Evolutionary conservation across 495 filamentous ascomycete species (phyloP).

Genomic region (Penicillium manginii): DNA sequence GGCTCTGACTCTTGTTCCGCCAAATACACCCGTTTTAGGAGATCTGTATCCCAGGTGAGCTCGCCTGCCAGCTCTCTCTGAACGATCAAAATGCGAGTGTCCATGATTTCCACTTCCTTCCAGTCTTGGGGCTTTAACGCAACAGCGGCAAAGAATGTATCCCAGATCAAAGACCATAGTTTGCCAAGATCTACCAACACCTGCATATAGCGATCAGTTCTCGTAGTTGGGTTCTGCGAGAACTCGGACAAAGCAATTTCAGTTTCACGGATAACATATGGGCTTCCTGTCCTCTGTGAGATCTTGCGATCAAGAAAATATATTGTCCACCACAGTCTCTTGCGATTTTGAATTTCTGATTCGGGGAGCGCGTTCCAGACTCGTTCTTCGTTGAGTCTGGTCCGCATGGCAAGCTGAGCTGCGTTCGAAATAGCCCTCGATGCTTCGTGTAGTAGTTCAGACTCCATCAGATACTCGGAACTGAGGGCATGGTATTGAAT

Average conservation of each 20-base stretch:
- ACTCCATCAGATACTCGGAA: not conserved
- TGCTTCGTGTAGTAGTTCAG: not conserved
- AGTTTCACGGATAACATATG: conserved; percentile 11
- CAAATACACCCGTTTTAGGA: not conserved
- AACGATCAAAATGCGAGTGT: conserved; percentile 9
- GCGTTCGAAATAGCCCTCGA: not conserved
- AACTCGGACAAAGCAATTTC: conserved; percentile 11
- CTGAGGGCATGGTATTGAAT: not conserved
- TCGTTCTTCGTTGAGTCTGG: conserved; percentile 2
- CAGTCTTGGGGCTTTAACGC: conserved; percentile 7
- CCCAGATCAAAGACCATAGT: conserved; percentile 16
- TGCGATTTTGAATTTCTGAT: not conserved
- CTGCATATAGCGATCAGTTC: not conserved
- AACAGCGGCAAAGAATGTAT: conserved; percentile 11
- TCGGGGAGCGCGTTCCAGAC: not conserved
- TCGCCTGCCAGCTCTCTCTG: conserved; percentile 1
- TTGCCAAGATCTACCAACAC: conserved; percentile 4
- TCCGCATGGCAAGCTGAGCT: conserved; percentile 1
- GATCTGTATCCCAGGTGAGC: not conserved
- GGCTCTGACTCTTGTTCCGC: not conserved
- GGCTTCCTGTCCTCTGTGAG: conserved; percentile 5
- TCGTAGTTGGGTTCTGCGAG: not conserved
- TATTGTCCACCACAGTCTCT: conserved; percentile 15
- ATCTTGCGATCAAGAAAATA: conserved; percentile 17
- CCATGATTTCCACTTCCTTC: conserved; percentile 13